These are phyloP conservation scores for Hylodesmum podocarpum DNA, from an alignment of 306 rosid species.

Conservation along the genomic window DNA sequence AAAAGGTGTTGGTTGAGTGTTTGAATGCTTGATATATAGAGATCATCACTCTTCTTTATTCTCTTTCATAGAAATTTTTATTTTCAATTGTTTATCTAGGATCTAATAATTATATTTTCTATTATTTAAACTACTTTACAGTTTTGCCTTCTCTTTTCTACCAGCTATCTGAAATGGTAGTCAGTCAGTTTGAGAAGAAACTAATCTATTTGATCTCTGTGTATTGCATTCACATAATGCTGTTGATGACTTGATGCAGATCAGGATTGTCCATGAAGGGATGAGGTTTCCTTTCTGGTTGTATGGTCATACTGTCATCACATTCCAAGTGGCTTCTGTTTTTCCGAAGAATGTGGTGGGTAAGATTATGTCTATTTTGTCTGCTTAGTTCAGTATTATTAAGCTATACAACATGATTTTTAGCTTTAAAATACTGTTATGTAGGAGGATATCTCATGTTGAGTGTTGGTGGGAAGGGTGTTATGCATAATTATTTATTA, in stretches of 20 bases:
- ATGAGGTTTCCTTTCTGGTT: constrained; percentile 95
- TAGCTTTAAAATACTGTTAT: not conserved
- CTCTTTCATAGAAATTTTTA: not conserved
- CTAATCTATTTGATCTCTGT: not conserved
- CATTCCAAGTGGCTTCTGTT: constrained; percentile 69
- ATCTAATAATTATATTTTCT: not conserved
- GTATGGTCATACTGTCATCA: constrained; percentile 73
- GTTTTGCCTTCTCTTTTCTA: not conserved
- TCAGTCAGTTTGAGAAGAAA: constrained; percentile 10
- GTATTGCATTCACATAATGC: not conserved
- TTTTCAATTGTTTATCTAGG: not conserved
- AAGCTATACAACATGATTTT: constrained; percentile 1
- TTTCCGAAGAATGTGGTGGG: constrained; percentile 89
- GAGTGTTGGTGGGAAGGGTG: constrained; percentile 12
- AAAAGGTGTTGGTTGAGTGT: no score
- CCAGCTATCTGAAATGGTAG: not conserved
- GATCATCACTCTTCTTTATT: not conserved
- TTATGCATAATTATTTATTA: constrained; percentile 18
- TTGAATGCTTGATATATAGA: no score
- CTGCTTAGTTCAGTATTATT: not conserved
- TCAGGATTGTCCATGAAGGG: constrained; percentile 82
- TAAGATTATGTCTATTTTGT: constrained; percentile 58
- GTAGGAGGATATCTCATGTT: constrained; percentile 22
- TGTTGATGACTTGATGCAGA: constrained; percentile 43
- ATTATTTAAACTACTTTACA: not conserved